These are phyloP conservation scores for Scedosporium dehoogii DNA, from an alignment of 2,329 filamentous ascomycete species.

Conservation along the genomic window DNA sequence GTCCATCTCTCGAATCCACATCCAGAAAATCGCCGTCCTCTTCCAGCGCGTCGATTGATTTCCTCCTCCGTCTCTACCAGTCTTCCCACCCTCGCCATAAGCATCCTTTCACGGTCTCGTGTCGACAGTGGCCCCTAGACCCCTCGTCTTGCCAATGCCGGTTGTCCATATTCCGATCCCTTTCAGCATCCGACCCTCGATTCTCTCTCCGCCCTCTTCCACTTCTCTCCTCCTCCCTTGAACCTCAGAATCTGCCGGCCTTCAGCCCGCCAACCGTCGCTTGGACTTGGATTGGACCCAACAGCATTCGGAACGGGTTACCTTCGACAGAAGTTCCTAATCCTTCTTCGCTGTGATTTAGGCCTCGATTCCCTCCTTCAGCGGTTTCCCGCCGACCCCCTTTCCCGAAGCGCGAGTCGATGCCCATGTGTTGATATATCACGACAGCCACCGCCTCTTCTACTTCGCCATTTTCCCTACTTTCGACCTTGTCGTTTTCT, in stretches of 20 bases:
- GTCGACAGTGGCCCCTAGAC: constrained; percentile 2
- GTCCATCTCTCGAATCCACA: constrained; percentile 1
- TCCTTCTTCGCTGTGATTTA: neutral
- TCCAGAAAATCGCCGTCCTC: constrained; percentile 1
- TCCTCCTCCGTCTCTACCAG: neutral
- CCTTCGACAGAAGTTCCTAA: neutral
- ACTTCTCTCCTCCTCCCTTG: neutral
- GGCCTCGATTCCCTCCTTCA: neutral
- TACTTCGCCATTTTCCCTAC: neutral
- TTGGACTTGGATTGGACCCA: neutral
- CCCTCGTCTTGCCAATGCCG: constrained; percentile 1
- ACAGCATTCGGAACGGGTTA: neutral
- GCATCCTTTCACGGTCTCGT: constrained; percentile 4
- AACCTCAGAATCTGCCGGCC: neutral
- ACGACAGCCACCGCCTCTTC: neutral
- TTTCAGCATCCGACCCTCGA: neutral
- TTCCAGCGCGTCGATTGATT: constrained; percentile 2
- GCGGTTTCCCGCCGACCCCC: neutral
- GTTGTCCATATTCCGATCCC: constrained; percentile 1
- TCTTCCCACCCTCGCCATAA: neutral
- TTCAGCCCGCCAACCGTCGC: neutral
- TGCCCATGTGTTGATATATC: constrained; percentile 1
- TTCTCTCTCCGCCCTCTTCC: constrained; percentile 1
- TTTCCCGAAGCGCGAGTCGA: neutral
- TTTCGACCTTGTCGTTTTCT: neutral